Base-by-base conservation (phyloP, 345 rosid genomes). In the Brassica nigra region DNA sequence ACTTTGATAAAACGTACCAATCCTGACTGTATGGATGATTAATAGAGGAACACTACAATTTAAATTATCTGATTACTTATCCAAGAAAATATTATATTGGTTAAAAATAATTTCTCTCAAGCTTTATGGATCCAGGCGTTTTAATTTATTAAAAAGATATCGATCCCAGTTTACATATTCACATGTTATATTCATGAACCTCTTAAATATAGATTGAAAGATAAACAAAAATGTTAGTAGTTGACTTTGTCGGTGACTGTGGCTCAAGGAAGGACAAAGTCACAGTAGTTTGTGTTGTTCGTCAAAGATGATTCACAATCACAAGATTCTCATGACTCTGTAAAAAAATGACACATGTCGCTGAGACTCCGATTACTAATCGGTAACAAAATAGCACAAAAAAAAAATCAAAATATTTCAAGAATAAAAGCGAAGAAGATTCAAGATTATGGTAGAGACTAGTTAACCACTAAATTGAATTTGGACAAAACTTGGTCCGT, bases 301-400 rank as follows among this genome's bases (percentile, higher is more conserved):
- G 52, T 18, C 20, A 78, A 71, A 71, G 57, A 28, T 29, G 36
- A 37, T 71, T 65, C 76, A 78, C 81, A 78, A 55, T 61, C 36
- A 23, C 27, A 23, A 23, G 27, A 23, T 34, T 65, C 61, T 15
- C 72, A 65, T 65, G 76, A 57, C 37, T 78, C 52, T n/a, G 5
- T 9, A 39, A 16, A 4, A 33, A 12, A 49, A 33, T 62, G 15
- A 8, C 57, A 34, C 71, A 77, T 54, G 18, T 63, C 76, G 54
- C 59, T 5, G 11, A 15, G 36, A 70, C 64, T 47, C 18, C 5
- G 70, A 47, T 23, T 47, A 14, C n/a, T 57, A 20, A 6, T 7
- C 0, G 1, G 10, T 15, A n/a, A 14, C 3, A 37, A 47, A 47
- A 47, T 4, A 47, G 1, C 5, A 44, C 15, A 44, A 12, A 1